Conservation (phyloP, 345 rosid species). For the Eucalyptus decipiens region DNA sequence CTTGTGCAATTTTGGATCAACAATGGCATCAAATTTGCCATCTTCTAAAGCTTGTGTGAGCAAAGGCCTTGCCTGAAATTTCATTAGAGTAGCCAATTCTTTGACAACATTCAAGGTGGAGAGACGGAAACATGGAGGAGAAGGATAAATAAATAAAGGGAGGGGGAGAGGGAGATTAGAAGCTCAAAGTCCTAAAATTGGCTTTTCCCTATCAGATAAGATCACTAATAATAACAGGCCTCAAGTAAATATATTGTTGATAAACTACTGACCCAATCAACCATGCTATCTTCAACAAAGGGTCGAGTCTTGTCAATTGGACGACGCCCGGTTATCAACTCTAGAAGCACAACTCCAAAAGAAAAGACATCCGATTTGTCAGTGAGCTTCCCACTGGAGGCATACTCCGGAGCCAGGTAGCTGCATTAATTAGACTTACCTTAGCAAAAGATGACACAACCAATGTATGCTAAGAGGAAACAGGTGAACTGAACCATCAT, state of each 20-base stretch:
- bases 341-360: slow-evolving; percentile 79
- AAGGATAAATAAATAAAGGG: neutral
- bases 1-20: slow-evolving; percentile 42
- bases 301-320: slow-evolving; percentile 43
- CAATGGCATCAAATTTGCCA: slow-evolving; percentile 33
- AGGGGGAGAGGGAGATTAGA: neutral
- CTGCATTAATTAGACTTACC: slow-evolving; percentile 9
- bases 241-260: neutral
- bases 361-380: slow-evolving; percentile 87
- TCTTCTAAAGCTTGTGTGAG: slow-evolving; percentile 43
- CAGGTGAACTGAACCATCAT: neutral
- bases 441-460: neutral
- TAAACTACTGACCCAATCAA: slow-evolving; percentile 67
- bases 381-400: slow-evolving; percentile 77
- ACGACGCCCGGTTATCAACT: slow-evolving; percentile 71
- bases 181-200: neutral
- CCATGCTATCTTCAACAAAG: slow-evolving; percentile 62
- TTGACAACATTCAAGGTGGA: neutral
- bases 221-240: neutral
- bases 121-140: no score
- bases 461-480: neutral
- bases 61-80: slow-evolving; percentile 67
- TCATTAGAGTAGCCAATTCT: neutral
- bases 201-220: neutral
- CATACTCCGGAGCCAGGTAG: slow-evolving; percentile 92